Evolutionary conservation across 495 filamentous ascomycete species (phyloP).

Genomic region (Endocarpon pusillum): DNA sequence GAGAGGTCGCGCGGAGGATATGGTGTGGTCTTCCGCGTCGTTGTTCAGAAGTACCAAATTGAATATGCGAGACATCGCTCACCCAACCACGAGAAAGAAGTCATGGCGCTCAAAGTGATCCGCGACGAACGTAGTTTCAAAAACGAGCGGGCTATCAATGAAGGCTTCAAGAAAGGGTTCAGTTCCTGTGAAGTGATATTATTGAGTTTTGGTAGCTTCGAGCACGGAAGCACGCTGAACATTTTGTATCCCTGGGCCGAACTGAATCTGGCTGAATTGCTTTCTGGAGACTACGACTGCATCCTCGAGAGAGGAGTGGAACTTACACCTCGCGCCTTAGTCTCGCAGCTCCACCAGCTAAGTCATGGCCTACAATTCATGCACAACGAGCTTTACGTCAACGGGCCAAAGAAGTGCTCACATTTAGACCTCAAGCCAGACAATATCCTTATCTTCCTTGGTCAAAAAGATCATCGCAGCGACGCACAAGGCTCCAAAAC

Average conservation of each 20-base stretch:
- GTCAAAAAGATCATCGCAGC: too few species aligned
- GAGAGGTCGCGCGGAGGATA: conserved; percentile 5
- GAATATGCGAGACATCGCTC: not conserved
- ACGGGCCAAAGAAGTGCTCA: conserved; percentile 5
- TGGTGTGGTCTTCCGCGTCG: conserved; percentile 9
- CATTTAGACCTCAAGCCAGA: conserved; percentile 29
- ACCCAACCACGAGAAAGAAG: conserved; percentile 1
- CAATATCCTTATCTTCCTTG: conserved; percentile 24
- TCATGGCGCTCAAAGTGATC: not conserved
- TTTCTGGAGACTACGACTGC: conserved; percentile 7
- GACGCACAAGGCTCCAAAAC: conserved; percentile 2
- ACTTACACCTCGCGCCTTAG: conserved; percentile 1
- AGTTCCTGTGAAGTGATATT: not conserved
- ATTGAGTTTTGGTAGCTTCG: not conserved
- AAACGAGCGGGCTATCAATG: not conserved
- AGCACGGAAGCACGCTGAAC: not conserved
- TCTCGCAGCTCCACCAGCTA: conserved; percentile 7
- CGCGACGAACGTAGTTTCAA: not conserved
- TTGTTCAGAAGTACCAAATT: conserved; percentile 7
- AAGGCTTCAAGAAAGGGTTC: not conserved
- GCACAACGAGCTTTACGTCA: conserved; percentile 8
- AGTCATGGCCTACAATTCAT: conserved; percentile 14
- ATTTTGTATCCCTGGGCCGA: conserved; percentile 8
- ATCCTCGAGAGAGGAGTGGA: conserved; percentile 2
- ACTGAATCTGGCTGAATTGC: conserved; percentile 10